Base-by-base conservation (phyloP, 768 basidiomycete genomes). In the Lyophyllum atratum region DNA sequence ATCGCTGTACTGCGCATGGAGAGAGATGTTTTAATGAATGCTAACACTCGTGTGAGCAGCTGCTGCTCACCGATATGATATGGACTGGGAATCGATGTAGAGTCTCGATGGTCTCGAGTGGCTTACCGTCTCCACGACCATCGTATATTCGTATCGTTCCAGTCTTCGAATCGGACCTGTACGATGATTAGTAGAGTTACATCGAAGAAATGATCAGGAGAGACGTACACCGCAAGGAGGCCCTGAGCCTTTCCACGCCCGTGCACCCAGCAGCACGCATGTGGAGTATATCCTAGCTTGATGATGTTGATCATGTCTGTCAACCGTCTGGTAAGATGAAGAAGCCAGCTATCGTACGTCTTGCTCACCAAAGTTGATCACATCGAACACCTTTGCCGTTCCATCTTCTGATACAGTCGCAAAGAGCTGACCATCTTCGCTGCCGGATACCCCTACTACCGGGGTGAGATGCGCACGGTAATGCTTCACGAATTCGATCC, bases 231-330 rank as follows among this genome's bases (percentile, higher is more conserved):
- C 45, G 97, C 97, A 12, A 99, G 78, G 12, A 99, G 70, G 17
- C 89, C 87, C 67, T 93, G 90, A 0, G 91, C 93, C 64, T 95
- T 87, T 46, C 93, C 94, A 21, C 90, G 84, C 57, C 79, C 80
- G 71, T 99, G 97, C 5, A 98, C 90, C 96, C 96, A 99, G 68
- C 93, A 95, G 66, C 93, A 96, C 11, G 93, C 80, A 60, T 88
- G 87, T 10, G 97, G 97, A 19, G 78, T 82, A 68, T 85, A 98
- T 1, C 84, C 89, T 49, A 99, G 79, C 68, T 93, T 92, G 59
- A 99, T 84, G 72, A 98, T 97, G 71, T 97, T 98, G 66, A 98
- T 98, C 96, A 98, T 98, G 71, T 99, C 96, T 98, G 63, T 40
- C 17, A 47, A 17, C 34, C 31, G 44, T 34, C 31, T 29, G 34